These are phyloP conservation scores for Apiotrichum akiyoshidainum DNA, from an alignment of 1,284 basidiomycete species.

Conservation along the genomic window DNA sequence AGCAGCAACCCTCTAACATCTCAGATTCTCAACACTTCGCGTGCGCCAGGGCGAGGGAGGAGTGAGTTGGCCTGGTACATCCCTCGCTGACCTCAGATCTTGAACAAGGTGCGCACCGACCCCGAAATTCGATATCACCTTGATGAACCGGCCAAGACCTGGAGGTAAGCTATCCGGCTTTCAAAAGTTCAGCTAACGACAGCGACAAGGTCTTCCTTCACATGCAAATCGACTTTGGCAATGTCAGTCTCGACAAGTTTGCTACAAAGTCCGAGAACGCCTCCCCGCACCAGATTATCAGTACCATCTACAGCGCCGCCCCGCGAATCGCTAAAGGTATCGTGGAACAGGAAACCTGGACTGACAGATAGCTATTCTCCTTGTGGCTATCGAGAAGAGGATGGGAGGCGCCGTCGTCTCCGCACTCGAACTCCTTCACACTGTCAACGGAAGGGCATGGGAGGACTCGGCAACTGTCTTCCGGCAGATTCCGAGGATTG, in stretches of 20 bases:
- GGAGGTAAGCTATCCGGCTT: constrained; percentile 25
- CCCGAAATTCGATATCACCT: constrained; percentile 34
- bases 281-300: constrained; percentile 28
- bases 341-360: not conserved
- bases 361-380: constrained; percentile 32
- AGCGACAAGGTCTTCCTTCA: constrained; percentile 49
- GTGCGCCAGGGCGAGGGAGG: constrained; percentile 42
- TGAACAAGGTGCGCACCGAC: constrained; percentile 36
- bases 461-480: constrained; percentile 41
- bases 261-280: constrained; percentile 27
- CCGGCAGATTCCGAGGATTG: constrained; percentile 41
- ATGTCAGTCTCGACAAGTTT: constrained; percentile 33
- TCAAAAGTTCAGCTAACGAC: constrained; percentile 10
- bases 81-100: constrained; percentile 14
- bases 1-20: constrained; percentile 1
- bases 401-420: constrained; percentile 29
- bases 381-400: constrained; percentile 26
- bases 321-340: constrained; percentile 39
- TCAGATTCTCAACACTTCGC: constrained; percentile 41
- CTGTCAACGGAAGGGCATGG: constrained; percentile 46
- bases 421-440: constrained; percentile 36
- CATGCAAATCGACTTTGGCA: constrained; percentile 42
- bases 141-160: constrained; percentile 28
- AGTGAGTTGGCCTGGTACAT: constrained; percentile 19
- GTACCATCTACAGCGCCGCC: constrained; percentile 37